Evolutionary conservation across 306 rosid genomes (phyloP), one percentile per base, ranked within the genome.

Genomic region (Macrotyloma uniflorum): DNA sequence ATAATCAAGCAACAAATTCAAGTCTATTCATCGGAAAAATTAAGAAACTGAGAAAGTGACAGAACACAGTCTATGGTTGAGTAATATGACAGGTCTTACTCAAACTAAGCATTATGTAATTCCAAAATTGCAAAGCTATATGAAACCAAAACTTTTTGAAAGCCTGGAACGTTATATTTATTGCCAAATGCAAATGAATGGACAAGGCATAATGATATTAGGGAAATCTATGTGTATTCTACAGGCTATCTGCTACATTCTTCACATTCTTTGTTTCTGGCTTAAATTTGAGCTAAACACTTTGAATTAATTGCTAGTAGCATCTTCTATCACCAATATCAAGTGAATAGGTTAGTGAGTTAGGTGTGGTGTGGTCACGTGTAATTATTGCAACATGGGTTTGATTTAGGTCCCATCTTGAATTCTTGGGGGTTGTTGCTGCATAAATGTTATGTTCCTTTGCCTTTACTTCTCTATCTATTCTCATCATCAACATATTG

Each of bases 351-450:
- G 71, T 76, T 69, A 53, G 59, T 66, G 0, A 13, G 72, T 81
- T 74, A 54, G 84, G 87, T 80, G 80, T 50, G 63, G 74, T 75
- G 81, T 51, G 70, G 84, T 81, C 84, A 74, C 61, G 64, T 66
- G 24, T 75, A 79, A 45, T 66, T 74, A 72, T 78, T 82, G 75
- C 57, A 54, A 53, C 8, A 57, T 80, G 79, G 67, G 76, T 78
- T 61, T 11, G 51, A 67, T 65, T 74, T 72, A 51, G 81, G 84
- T 50, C 72, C 83, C 86, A 33, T 74, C 57, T 77, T 38, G 69
- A 23, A 80, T 70, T 57, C 72, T 18, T 69, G 5, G 18, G 40
- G 77, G 54, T 42, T 50, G 80, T 66, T 76, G 62, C 35, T 71
- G 36, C 64, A 46, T 87, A 67, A 67, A 74, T 71, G 79, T 45